These are phyloP conservation scores for Xylaria hypoxylon DNA, from an alignment of 2,329 filamentous ascomycete species.

Conservation along the genomic window DNA sequence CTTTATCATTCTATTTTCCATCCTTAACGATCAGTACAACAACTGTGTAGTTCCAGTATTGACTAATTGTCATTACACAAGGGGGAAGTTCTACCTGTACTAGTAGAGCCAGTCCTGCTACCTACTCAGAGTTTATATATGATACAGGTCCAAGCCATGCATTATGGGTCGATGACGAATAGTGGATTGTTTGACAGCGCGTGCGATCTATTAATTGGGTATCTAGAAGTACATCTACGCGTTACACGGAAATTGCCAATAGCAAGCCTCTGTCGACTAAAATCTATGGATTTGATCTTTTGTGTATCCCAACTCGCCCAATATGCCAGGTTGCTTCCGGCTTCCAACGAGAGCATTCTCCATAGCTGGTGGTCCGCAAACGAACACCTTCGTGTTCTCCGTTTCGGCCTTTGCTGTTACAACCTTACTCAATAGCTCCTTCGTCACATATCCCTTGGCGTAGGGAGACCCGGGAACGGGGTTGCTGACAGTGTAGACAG, in stretches of 20 bases:
- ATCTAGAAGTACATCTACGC: conserved; percentile 17
- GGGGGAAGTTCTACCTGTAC: no score
- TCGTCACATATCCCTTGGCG: conserved; percentile 68
- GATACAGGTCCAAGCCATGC: no score
- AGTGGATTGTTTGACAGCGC: not conserved
- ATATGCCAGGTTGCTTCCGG: conserved; percentile 59
- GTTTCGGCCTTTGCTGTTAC: conserved; percentile 49
- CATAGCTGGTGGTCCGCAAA: conserved; percentile 77
- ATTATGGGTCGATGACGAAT: not conserved
- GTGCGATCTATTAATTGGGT: conserved; percentile 14
- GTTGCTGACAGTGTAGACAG: conserved; percentile 68
- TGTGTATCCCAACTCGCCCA: conserved; percentile 67
- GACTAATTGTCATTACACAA: no score
- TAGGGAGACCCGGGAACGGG: conserved; percentile 56
- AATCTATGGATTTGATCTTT: conserved; percentile 71
- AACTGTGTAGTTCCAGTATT: no score
- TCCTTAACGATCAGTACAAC: no score
- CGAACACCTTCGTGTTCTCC: conserved; percentile 68
- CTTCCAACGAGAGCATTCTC: conserved; percentile 66
- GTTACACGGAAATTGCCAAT: not conserved
- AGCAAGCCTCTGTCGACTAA: conserved; percentile 44
- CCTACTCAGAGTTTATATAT: no score
- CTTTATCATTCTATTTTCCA: no score
- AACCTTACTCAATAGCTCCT: conserved; percentile 65
- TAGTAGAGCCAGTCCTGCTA: no score